A percentile compares a stretch with the other conserved stretches of the same genome.
phyloP scores from a whole-genome alignment of 2,329 filamentous ascomycete genomes.

The Aspergillus cejpii region DNA sequence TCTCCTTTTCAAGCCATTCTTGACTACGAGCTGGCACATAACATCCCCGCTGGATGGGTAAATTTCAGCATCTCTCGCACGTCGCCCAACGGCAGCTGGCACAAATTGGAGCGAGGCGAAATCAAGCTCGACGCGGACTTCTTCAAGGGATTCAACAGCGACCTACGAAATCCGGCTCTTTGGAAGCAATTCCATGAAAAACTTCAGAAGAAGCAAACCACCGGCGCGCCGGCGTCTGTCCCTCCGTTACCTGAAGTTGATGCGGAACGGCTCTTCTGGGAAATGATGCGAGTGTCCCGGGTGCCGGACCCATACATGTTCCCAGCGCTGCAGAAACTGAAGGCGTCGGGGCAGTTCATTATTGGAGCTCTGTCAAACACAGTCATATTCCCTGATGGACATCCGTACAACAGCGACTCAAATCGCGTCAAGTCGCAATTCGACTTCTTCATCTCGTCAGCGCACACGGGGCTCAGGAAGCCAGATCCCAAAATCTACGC shows the following conservation, averaged over 20 bases:
- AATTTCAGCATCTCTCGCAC: conserved; percentile 81
- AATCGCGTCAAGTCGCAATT: conserved; percentile 63
- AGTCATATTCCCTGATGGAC: conserved; percentile 70
- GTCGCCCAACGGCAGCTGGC: conserved; percentile 76
- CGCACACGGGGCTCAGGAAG: conserved; percentile 81
- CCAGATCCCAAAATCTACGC: conserved; percentile 77
- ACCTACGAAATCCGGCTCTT: conserved; percentile 59
- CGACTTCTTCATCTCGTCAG: conserved; percentile 80
- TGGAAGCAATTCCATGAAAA: conserved; percentile 59
- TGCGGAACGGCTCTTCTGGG: conserved; percentile 72
- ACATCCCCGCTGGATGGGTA: conserved; percentile 81
- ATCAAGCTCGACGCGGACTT: conserved; percentile 68
- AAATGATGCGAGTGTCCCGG: conserved; percentile 75
- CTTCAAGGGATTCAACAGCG: conserved; percentile 67
- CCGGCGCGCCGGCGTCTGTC: conserved; percentile 23
- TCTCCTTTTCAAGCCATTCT: conserved; percentile 91
- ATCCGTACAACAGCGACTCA: conserved; percentile 56
- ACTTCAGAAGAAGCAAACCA: conserved; percentile 25
- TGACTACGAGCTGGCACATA: conserved; percentile 71
- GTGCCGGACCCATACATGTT: conserved; percentile 79
- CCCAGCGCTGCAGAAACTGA: conserved; percentile 67
- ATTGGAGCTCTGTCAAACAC: conserved; percentile 87
- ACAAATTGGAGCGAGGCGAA: conserved; percentile 76
- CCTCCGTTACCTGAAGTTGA: conserved; percentile 68
- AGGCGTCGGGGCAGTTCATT: conserved; percentile 58